These are phyloP conservation scores for Agastache rugosa DNA, from an alignment of 257 asterid genomes.

Conservation along the genomic window DNA sequence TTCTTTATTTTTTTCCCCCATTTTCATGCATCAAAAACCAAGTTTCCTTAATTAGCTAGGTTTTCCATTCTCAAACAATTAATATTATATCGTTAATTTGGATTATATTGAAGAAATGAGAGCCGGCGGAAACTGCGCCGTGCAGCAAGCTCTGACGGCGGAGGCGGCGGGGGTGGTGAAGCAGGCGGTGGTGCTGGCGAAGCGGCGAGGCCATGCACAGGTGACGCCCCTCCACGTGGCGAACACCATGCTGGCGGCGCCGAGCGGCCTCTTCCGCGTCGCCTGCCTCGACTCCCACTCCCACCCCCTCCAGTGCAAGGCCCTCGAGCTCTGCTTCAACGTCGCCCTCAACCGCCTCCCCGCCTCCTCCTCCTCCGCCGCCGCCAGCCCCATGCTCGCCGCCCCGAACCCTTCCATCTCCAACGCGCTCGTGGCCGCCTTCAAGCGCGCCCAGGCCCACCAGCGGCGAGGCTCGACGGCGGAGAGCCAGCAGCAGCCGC, in stretches of 20 bases:
- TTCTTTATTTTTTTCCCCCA: neutral
- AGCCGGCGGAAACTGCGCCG: constrained; percentile 62
- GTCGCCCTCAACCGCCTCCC: constrained; percentile 93
- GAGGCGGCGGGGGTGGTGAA: constrained; percentile 70
- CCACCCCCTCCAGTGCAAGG: constrained; percentile 91
- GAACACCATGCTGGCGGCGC: constrained; percentile 69
- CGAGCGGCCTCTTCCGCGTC: constrained; percentile 58
- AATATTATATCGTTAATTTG: too few species aligned
- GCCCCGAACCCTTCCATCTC: constrained; percentile 64
- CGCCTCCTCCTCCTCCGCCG: constrained; percentile 54
- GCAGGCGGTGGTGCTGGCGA: constrained; percentile 74
- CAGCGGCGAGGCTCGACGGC: constrained; percentile 78
- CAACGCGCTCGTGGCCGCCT: constrained; percentile 91
- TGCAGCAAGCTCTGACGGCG: constrained; percentile 67
- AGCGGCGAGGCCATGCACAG: constrained; percentile 90
- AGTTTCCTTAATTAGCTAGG: constrained; percentile 1
- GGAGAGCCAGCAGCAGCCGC: constrained; percentile 71
- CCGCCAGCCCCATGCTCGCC: constrained; percentile 48
- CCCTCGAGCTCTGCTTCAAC: constrained; percentile 94
- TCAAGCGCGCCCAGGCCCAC: constrained; percentile 95
- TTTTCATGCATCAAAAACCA: constrained; percentile 33
- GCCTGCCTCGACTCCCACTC: constrained; percentile 84
- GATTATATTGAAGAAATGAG: constrained; percentile 50
- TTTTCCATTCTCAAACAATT: neutral
- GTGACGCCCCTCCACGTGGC: constrained; percentile 95